Evolutionary conservation across 163 green algal species (phyloP), one percentile per base, ranked within the genome.

Genomic region (Chlorella variabilis): DNA sequence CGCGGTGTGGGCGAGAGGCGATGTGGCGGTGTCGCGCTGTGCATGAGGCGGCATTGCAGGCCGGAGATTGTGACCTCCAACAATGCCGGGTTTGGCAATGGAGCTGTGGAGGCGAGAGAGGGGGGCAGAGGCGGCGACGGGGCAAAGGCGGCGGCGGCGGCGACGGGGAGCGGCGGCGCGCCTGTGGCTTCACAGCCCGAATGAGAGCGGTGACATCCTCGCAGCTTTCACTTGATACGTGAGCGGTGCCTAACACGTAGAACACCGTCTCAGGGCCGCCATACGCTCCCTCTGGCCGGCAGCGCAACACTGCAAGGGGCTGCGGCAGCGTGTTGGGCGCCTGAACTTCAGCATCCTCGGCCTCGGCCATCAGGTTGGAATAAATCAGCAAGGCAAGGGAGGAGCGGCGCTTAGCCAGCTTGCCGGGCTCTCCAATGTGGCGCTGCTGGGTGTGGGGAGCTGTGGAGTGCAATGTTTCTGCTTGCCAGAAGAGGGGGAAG

Each of bases 201-300:
- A 89, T 87, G 6, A 87, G 51, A 7, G 21, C 41, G 4, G 41
- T 21, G 13, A 75, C 82, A 69, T 87, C 85, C 2, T 82, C 39
- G 73, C 85, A 89, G 31, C 39, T 77, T 23, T 74, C 49, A 34
- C 20, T 23, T 9, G 42, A 77, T 3, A 89, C 85, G 48, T 89
- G 85, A 0, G 85, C 85, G 4, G 85, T 89, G 42, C 85, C 85
- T 27, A 89, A 42, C 2, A 89, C 66, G 42, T 84, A 87, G 41
- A 79, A 86, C 0, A 25, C 79, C 13, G n/a, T 62, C n/a, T 82
- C 42, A 2, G 45, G 33, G 33, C 62, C 73, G 5, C 31, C 71
- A 17, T 25, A 33, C 7, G 68, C 17, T 18, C 73, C 73, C 56
- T 81, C 62, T 4, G 20, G 41, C 31, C 33, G 48, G 62, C 62